Evolutionary conservation across 1,284 basidiomycete genomes (phyloP), one percentile per base, ranked within the genome.

Genomic region (Ustilago trichophora): DNA sequence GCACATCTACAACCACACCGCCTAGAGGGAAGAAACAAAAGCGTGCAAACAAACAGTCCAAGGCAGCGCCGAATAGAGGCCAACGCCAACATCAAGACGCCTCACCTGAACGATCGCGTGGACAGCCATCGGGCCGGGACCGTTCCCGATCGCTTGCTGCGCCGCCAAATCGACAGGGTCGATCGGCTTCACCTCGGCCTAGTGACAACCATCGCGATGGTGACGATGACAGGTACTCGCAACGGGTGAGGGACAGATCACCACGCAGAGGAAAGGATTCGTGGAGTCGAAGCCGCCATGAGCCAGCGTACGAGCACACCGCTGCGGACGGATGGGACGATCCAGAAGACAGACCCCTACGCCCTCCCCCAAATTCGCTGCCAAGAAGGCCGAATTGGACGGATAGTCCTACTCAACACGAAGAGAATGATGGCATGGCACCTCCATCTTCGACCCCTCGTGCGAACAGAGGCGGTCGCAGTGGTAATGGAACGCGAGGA

Each of bases 381-480:
- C 40, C 57, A 12, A 37, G 49, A 15, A n/a, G 46, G 21, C 45
- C 57, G 13, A 48, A 34, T 21, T 49, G 57, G 50, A 48, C 24
- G 1, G 22, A 26, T 26, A 11, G 6, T 34, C 5, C 18, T 31
- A 38, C 33, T 12, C 11, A 33, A 1, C 5, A 19, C 22, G 35
- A 45, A 16, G 26, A 31, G 8, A 32, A 10, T 10, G 33, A n/a
- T n/a, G n/a, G n/a, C n/a, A n/a, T n/a, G n/a, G n/a, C n/a, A n/a
- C n/a, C n/a, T n/a, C n/a, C n/a, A n/a, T n/a, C n/a, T n/a, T n/a
- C n/a, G n/a, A n/a, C n/a, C n/a, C n/a, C n/a, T n/a, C n/a, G n/a
- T n/a, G n/a, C 33, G 11, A 19, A 4, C 35, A 26, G 35, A 16
- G 22, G 13, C 12, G 34, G 29, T 11, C 49, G 40, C 10, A 46